These are phyloP conservation scores for Funneliformis geosporum DNA, from an alignment of 192 early-diverging fungal species.

Conservation along the genomic window DNA sequence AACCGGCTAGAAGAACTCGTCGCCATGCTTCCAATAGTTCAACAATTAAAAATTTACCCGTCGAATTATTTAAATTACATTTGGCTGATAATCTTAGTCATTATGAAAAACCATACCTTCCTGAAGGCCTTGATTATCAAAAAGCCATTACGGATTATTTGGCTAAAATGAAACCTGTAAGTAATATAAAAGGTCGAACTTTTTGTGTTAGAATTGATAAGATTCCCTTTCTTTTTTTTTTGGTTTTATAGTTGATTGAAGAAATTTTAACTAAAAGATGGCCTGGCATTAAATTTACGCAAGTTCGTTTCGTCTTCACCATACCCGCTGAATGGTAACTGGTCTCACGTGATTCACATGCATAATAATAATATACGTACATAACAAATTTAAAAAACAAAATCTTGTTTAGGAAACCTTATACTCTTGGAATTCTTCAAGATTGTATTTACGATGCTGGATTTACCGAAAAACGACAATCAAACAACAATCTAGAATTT, in stretches of 20 bases:
- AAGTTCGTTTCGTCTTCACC: constrained; percentile 4
- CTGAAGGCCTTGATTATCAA: background rate
- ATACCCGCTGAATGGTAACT: constrained; percentile 15
- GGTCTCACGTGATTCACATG: background rate
- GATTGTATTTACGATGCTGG: background rate
- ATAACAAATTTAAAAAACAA: background rate
- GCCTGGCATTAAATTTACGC: background rate
- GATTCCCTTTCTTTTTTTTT: background rate
- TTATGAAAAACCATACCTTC: background rate
- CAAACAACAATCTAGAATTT: constrained; percentile 16
- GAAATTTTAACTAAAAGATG: background rate
- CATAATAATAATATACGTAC: background rate
- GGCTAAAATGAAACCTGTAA: background rate
- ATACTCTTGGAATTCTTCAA: constrained; percentile 5
- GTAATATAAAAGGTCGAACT: background rate
- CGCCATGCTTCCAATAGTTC: background rate
- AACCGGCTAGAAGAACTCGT: background rate
- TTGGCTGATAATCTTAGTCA: background rate
- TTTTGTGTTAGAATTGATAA: background rate
- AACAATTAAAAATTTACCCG: background rate
- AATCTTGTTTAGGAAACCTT: background rate
- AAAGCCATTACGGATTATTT: constrained; percentile 21
- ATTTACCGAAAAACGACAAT: background rate
- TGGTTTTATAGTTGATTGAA: background rate
- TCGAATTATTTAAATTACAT: constrained; percentile 25